These are phyloP conservation scores for Cutaneotrichosporon sp. DNA, from an alignment of 1,284 basidiomycete genomes.

Conservation along the genomic window DNA sequence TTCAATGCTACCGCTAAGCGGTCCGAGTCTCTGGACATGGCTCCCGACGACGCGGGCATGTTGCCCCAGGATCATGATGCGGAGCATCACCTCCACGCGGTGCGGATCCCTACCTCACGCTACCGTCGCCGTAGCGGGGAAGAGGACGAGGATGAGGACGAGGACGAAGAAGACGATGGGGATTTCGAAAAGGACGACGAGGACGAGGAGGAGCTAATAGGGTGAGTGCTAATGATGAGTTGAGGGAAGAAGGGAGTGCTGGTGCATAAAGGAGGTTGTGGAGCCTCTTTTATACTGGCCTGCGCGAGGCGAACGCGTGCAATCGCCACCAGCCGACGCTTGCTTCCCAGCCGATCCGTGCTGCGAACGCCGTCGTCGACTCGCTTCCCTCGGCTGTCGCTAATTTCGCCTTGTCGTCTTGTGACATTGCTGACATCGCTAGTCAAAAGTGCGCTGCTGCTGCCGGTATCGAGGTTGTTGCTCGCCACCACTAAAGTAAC, in stretches of 20 bases:
- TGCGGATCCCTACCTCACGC: conserved; percentile 5
- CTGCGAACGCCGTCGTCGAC: not conserved
- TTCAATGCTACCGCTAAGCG: not conserved
- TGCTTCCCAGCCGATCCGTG: not conserved
- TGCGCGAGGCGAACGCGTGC: not conserved
- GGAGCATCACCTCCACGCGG: conserved; percentile 9
- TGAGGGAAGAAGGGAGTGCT: not conserved
- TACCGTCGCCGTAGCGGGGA: conserved; percentile 19
- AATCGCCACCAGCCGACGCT: not conserved
- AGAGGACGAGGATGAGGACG: conserved; percentile 28
- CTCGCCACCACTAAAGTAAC: conserved; percentile 32
- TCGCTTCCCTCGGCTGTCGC: too few species aligned
- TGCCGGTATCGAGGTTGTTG: conserved; percentile 44
- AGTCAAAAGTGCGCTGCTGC: conserved; percentile 20
- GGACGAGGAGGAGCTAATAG: conserved; percentile 28
- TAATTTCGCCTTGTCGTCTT: too few species aligned
- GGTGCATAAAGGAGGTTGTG: not conserved
- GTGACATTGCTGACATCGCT: not conserved
- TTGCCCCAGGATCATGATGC: conserved; percentile 2
- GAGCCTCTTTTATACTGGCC: not conserved
- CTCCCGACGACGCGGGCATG: not conserved
- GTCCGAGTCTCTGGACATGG: not conserved
- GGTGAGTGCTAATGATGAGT: conserved; percentile 1
- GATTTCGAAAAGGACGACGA: conserved; percentile 41
- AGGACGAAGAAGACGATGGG: conserved; percentile 30